Evolutionary conservation across 139 green algal genomes (phyloP).

Genomic region (Chlamydomonas schloesseri): DNA sequence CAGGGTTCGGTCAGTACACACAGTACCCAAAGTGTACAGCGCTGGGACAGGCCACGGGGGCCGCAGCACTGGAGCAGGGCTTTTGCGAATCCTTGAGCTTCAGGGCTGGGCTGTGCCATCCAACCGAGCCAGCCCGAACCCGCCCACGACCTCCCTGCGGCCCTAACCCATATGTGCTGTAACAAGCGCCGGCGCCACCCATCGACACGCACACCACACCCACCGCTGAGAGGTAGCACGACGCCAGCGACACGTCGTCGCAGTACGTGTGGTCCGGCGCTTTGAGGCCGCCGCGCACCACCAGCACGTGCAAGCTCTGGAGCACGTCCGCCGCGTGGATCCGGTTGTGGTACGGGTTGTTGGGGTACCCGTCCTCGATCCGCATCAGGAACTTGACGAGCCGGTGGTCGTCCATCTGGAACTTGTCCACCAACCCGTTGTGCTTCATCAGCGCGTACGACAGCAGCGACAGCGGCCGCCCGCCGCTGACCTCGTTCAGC

Average conservation of each 20-base stretch:
- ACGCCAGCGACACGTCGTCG: constrained; percentile 60
- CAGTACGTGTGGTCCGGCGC: constrained; percentile 35
- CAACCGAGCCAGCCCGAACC: no score
- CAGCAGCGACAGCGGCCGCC: constrained; percentile 59
- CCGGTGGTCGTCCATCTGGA: constrained; percentile 57
- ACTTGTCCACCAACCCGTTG: constrained; percentile 49
- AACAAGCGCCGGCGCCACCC: no score
- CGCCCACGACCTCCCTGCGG: no score
- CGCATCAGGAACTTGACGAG: constrained; percentile 66
- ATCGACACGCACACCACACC: no score
- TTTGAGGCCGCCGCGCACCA: constrained; percentile 62
- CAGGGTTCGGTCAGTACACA: no score
- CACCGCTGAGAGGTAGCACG: constrained; percentile 69
- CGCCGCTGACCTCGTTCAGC: constrained; percentile 56
- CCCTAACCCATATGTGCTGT: no score
- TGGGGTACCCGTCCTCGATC: constrained; percentile 72
- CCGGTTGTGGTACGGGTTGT: constrained; percentile 77
- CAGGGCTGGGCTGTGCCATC: no score
- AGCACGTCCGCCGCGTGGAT: constrained; percentile 73
- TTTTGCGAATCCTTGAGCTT: no score
- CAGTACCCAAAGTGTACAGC: not conserved
- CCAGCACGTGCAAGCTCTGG: constrained; percentile 69
- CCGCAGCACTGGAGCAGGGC: no score
- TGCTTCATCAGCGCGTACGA: constrained; percentile 61
- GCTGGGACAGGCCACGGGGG: no score